phyloP scores from a whole-genome alignment of 768 basidiomycete species.

The Trametes cinnabarina region DNA sequence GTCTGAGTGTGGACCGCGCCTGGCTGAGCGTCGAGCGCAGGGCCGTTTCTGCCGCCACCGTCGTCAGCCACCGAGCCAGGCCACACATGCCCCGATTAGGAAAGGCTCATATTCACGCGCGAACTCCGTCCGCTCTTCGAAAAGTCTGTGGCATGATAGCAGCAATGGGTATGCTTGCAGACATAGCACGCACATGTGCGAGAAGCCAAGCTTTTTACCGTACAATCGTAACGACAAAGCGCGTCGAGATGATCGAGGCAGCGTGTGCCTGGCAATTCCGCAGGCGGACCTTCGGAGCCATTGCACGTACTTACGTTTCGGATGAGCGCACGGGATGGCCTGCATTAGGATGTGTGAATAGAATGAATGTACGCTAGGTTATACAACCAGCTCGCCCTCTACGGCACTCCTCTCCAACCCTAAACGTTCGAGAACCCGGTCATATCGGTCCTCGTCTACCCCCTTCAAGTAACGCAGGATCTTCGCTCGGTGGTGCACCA shows the following conservation, averaged over 20 bases:
- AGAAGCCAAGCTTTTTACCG: too few relatives aligned
- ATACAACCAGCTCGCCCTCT: constrained; percentile 87
- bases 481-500: constrained; percentile 83
- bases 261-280: too few relatives aligned
- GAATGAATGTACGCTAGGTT: constrained; percentile 17
- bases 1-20: not conserved
- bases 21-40: constrained; percentile 2
- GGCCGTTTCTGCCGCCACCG: constrained; percentile 14
- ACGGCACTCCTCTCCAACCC: constrained; percentile 79
- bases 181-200: not conserved
- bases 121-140: not conserved
- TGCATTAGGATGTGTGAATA: constrained; percentile 6
- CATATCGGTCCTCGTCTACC: constrained; percentile 67
- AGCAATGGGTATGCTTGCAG: not conserved
- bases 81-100: constrained; percentile 11
- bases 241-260: not conserved
- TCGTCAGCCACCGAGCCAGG: constrained; percentile 17
- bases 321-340: not conserved
- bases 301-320: too few relatives aligned
- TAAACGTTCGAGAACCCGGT: constrained; percentile 64
- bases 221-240: too few relatives aligned
- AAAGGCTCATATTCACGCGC: constrained; percentile 2
- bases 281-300: too few relatives aligned
- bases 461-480: constrained; percentile 76
- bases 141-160: too few relatives aligned